A percentile compares a stretch with the other conserved stretches of the same genome.
Evolutionary conservation across 495 filamentous ascomycete genomes (phyloP).

Genomic region (Annulohypoxylon moriforme): DNA sequence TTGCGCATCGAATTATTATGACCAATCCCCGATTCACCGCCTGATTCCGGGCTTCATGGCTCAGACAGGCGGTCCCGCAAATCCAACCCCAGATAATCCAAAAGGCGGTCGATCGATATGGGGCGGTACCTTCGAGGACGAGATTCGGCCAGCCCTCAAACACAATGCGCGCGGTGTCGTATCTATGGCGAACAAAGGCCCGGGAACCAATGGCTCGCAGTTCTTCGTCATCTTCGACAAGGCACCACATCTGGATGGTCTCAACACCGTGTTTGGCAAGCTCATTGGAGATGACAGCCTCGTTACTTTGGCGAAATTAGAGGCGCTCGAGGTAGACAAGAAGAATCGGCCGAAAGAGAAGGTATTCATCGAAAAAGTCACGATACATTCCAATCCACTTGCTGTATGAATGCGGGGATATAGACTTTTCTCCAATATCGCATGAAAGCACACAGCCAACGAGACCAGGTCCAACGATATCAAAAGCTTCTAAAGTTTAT

Average conservation of each 20-base stretch:
- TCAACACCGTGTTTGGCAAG: slow-evolving; percentile 93
- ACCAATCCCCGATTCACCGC: slow-evolving; percentile 90
- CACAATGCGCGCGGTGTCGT: slow-evolving; percentile 90
- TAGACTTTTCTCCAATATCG: not conserved
- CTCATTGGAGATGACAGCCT: slow-evolving; percentile 72
- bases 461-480: not conserved
- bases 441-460: not conserved
- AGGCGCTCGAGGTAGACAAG: slow-evolving; percentile 85
- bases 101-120: slow-evolving; percentile 90
- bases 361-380: slow-evolving; percentile 77
- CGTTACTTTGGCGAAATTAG: slow-evolving; percentile 78
- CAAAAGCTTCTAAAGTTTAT: not conserved
- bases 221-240: slow-evolving; percentile 91
- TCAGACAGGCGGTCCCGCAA: slow-evolving; percentile 84
- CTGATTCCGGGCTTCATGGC: slow-evolving; percentile 91
- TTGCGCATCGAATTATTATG: slow-evolving; percentile 88
- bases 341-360: slow-evolving; percentile 84
- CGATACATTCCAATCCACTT: slow-evolving; percentile 93
- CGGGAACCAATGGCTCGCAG: slow-evolving; percentile 90
- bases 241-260: slow-evolving; percentile 91
- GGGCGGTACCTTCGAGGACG: slow-evolving; percentile 87
- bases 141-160: slow-evolving; percentile 84
- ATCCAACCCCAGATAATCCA: slow-evolving; percentile 66
- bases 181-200: slow-evolving; percentile 92
- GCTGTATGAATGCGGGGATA: slow-evolving; percentile 66